Base-by-base conservation (phyloP, 768 basidiomycete species). In the Suillus plorans region DNA sequence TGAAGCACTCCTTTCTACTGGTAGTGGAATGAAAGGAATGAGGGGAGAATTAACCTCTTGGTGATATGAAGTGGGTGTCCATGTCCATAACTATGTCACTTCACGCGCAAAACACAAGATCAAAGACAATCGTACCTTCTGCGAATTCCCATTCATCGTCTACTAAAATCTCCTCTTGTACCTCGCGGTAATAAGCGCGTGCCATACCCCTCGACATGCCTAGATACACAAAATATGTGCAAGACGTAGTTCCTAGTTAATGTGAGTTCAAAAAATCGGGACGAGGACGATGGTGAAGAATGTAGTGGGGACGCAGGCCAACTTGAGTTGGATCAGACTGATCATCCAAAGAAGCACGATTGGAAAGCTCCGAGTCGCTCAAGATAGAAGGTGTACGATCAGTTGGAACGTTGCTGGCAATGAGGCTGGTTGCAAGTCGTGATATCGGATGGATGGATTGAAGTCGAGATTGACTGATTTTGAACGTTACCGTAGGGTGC, bases 1-100 rank as follows among this genome's bases (percentile, higher is more conserved):
- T 20, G 63, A 64, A 52, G 65, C n/a, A 41, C 44, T 39, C 25
- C 65, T 60, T n/a, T 25, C 34, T n/a, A 62, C 31, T 5, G 22
- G 22, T 4, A 44, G 25, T 18, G 41, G 10, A 13, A 55, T 18
- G 13, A 10, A 10, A 55, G 53, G 53, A 31, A 59, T 12, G 10
- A 42, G 4, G 28, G 25, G 18, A 42, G 18, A 42, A 12, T 42
- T 3, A 20, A 1, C 25, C 18, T 59, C 58, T 59, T 28, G 41
- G 20, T 59, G 39, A 59, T 59, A 28, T 20, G 1, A 25, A 59
- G 39, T 42, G 10, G 4, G 39, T 31, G 31, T 42, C 6, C 25
- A 31, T 42, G 28, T 18, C n/a, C 36, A 57, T 36, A 16, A 57
- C 16, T 31, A 59, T 55, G 53, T 55, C 53, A 55, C 20, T 55